phyloP scores from a whole-genome alignment of 345 rosid genomes.

The Arabis hirsuta region DNA sequence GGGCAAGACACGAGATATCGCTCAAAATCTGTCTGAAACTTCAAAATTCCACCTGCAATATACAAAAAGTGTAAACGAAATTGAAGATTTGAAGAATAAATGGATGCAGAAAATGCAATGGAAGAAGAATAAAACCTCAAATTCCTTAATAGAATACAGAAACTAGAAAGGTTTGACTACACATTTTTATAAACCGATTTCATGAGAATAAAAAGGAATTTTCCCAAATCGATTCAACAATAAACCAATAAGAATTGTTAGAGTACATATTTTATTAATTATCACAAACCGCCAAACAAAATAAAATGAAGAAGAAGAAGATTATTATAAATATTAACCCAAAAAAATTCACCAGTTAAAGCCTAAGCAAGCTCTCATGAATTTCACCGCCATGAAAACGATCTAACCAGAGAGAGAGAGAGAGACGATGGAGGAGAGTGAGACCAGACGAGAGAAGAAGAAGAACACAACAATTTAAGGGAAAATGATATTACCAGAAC shows the following conservation, averaged over 20 bases:
- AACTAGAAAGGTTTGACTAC: neutral
- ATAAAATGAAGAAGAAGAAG: neutral
- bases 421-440: constrained; percentile 24
- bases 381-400: constrained; percentile 44
- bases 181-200: neutral
- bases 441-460: constrained; percentile 35
- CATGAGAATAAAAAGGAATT: constrained; percentile 25
- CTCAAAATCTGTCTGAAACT: constrained; percentile 30
- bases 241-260: constrained; percentile 27
- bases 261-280: neutral
- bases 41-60: constrained; percentile 44
- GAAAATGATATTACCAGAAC: constrained; percentile 24
- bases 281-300: constrained; percentile 23
- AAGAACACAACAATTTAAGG: constrained; percentile 25
- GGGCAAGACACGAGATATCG: constrained; percentile 29
- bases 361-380: constrained; percentile 19
- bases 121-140: constrained; percentile 7
- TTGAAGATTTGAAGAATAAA: constrained; percentile 7
- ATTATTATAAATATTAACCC: constrained; percentile 17
- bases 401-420: constrained; percentile 11
- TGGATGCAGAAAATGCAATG: neutral
- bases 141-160: neutral
- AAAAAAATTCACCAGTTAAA: constrained; percentile 25
- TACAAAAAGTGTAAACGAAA: constrained; percentile 10
- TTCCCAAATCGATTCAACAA: constrained; percentile 8